Evolutionary conservation across 306 rosid species (phyloP).

Genomic region (Prunus davidiana): DNA sequence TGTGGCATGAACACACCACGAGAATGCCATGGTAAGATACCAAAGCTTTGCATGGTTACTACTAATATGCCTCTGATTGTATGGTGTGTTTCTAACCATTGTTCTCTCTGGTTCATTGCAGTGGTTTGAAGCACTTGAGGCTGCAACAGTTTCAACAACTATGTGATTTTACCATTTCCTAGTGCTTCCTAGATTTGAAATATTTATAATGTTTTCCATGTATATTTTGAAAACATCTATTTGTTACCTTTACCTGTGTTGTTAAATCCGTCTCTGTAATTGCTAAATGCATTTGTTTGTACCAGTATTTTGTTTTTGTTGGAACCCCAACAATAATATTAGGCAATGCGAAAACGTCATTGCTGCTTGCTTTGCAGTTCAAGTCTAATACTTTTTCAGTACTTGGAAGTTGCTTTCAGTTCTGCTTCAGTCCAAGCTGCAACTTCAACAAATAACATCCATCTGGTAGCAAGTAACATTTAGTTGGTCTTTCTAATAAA

Average conservation of each 20-base stretch:
- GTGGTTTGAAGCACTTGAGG: constrained; percentile 11
- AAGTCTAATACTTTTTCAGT: too few species aligned
- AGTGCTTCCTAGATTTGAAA: too few species aligned
- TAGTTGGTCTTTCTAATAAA: too few species aligned
- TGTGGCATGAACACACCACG: constrained; percentile 51
- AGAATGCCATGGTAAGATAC: constrained; percentile 44
- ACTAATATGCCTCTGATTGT: too few species aligned
- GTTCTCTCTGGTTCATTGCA: constrained; percentile 3
- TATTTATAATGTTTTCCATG: background rate
- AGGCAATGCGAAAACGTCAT: background rate
- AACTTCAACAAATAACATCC: background rate
- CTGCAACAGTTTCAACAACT: background rate
- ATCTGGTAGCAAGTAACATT: too few species aligned
- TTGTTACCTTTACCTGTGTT: background rate
- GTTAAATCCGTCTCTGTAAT: background rate
- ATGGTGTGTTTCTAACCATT: background rate
- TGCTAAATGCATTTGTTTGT: too few species aligned
- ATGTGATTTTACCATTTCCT: too few species aligned
- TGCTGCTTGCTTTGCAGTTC: background rate
- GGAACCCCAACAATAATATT: background rate
- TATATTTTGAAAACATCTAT: background rate
- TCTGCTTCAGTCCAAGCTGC: background rate
- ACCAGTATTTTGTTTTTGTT: background rate
- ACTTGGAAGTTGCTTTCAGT: background rate
- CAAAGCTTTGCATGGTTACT: background rate